These are phyloP conservation scores for Pyracantha coccinea DNA, from an alignment of 331 rosid genomes.

Conservation along the genomic window DNA sequence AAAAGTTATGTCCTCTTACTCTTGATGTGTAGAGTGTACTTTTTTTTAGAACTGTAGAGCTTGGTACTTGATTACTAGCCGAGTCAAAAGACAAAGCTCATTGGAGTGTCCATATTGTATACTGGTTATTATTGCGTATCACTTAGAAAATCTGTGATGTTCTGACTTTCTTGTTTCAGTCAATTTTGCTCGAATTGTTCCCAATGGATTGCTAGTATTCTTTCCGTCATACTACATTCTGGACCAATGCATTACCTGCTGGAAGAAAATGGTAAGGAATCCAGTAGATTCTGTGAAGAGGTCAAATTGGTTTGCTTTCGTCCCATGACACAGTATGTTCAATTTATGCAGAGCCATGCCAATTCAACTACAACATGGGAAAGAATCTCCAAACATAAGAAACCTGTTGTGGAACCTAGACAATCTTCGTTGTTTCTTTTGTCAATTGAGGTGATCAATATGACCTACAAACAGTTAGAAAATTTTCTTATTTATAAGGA, in stretches of 20 bases:
- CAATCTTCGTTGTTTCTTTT: constrained; percentile 68
- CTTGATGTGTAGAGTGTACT: not conserved
- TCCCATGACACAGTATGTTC: constrained; percentile 11
- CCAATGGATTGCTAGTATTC: constrained; percentile 93
- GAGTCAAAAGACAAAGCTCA: not conserved
- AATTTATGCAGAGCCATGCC: constrained; percentile 50
- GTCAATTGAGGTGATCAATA: constrained; percentile 64
- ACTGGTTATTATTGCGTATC: constrained; percentile 1
- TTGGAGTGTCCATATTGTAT: not conserved
- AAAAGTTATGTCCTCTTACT: not conserved
- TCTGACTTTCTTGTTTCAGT: constrained; percentile 52
- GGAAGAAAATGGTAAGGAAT: constrained; percentile 65
- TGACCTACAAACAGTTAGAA: constrained; percentile 8
- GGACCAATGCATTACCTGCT: constrained; percentile 80
- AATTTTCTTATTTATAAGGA: constrained; percentile 7
- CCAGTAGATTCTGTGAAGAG: constrained; percentile 6
- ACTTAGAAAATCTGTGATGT: not conserved
- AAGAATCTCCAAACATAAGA: constrained; percentile 85
- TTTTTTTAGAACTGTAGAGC: not conserved
- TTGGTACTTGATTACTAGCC: too few species aligned
- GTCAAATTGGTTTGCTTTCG: constrained; percentile 16
- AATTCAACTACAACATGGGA: constrained; percentile 85
- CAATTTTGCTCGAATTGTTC: constrained; percentile 91
- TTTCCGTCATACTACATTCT: constrained; percentile 89
- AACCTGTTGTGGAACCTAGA: constrained; percentile 91